Conservation (phyloP, 164 flowering plant genomes). For the Nymphaea colorata region DNA sequence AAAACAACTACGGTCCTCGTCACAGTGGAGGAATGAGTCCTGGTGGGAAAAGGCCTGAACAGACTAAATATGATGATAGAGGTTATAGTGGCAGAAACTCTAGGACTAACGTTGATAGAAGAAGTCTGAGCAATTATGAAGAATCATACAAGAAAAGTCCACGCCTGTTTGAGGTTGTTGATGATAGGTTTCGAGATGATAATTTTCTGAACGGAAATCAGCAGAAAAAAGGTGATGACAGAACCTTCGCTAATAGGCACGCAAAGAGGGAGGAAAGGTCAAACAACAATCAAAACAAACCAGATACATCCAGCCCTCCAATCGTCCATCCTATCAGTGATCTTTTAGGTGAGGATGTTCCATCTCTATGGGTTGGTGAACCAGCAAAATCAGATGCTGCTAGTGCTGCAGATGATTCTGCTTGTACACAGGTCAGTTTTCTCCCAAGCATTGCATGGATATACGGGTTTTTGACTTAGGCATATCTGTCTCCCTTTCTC, state of each 20-base stretch:
- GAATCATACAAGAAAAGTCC: conserved; percentile 53
- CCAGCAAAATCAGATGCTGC: conserved; percentile 70
- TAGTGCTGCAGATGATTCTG: conserved; percentile 34
- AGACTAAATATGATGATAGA: conserved; percentile 11
- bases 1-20: conserved; percentile 57
- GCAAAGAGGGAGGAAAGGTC: conserved; percentile 42
- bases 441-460: no score
- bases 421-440: conserved; percentile 39
- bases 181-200: conserved; percentile 90
- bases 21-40: no score
- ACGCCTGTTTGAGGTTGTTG: conserved; percentile 53
- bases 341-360: conserved; percentile 64
- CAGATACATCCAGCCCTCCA: conserved; percentile 54
- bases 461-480: no score
- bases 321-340: conserved; percentile 82
- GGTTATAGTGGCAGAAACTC: conserved; percentile 37
- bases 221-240: conserved; percentile 38
- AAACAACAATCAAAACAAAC: conserved; percentile 51
- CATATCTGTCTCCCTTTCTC: no score
- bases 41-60: conserved; percentile 10
- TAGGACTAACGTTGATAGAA: conserved; percentile 31
- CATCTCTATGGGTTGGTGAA: conserved; percentile 68
- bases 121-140: conserved; percentile 43
- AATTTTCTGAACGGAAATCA: conserved; percentile 60
- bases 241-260: conserved; percentile 17